Evolutionary conservation across 2,329 filamentous ascomycete genomes (phyloP).

Genomic region (Penicillium psychrosexuale): DNA sequence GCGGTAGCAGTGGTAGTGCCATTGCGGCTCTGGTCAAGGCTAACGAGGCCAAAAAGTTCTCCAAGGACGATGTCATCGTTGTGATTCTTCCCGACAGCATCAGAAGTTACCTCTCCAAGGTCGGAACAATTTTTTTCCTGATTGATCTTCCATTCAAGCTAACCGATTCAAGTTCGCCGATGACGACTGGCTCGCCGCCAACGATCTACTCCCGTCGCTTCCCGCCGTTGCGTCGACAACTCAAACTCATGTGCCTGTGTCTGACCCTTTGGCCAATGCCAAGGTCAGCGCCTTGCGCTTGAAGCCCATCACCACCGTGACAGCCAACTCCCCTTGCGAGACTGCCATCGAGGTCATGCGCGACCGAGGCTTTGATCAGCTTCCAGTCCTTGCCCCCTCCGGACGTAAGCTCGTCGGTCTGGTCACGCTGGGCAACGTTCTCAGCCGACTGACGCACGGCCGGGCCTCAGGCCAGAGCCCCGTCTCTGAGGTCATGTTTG

Average conservation of each 20-base stretch:
- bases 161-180: conserved; percentile 68
- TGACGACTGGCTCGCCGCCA: conserved; percentile 97
- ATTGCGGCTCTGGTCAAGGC: conserved; percentile 78
- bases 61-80: conserved; percentile 82
- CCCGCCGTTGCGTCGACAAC: conserved; percentile 42
- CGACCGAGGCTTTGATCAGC: conserved; percentile 95
- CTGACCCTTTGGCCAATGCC: conserved; percentile 71
- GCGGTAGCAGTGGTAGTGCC: conserved; percentile 89
- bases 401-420: conserved; percentile 78
- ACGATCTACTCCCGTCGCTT: conserved; percentile 74
- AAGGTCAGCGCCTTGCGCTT: conserved; percentile 80
- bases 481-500: conserved; percentile 92
- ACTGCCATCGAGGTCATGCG: conserved; percentile 97
- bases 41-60: conserved; percentile 70
- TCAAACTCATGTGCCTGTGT: conserved; percentile 33
- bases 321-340: conserved; percentile 67
- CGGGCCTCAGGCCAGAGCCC: conserved; percentile 70
- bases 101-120: conserved; percentile 91
- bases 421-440: conserved; percentile 89
- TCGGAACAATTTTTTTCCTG: conserved; percentile 26
- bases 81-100: conserved; percentile 94
- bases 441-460: conserved; percentile 83
- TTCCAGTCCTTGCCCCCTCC: conserved; percentile 75
- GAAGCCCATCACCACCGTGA: conserved; percentile 88
- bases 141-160: conserved; percentile 5